Evolutionary conservation across 441 rosid genomes (phyloP).

Genomic region (Corymbia calophylla): DNA sequence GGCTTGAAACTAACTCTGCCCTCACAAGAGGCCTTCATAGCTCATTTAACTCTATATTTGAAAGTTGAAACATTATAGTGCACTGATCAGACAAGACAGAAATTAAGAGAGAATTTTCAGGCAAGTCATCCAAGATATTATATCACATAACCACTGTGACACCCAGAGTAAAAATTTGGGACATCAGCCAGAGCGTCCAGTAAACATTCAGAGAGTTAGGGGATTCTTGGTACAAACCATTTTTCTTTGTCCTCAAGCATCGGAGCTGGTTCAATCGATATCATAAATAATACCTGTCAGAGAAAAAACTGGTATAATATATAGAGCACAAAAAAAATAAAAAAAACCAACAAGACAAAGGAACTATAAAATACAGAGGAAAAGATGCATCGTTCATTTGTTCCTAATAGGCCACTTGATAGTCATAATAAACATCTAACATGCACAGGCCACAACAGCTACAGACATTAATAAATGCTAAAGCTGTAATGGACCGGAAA

Average conservation of each 20-base stretch:
- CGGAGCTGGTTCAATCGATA: constrained; percentile 98
- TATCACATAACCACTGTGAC: background rate
- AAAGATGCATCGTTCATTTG: background rate
- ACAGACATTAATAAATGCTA: background rate
- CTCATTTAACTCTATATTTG: background rate
- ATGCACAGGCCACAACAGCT: background rate
- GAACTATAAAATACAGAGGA: background rate
- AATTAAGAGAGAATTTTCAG: background rate
- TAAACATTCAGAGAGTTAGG: background rate
- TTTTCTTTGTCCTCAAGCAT: constrained; percentile 99
- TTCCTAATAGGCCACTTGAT: background rate
- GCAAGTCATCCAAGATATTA: background rate
- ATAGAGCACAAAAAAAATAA: background rate
- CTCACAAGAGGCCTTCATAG: background rate
- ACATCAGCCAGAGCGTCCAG: background rate
- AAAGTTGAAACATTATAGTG: background rate
- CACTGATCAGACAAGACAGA: background rate
- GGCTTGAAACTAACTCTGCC: background rate
- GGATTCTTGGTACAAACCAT: constrained; percentile 47
- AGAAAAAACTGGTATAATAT: background rate
- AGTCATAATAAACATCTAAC: background rate
- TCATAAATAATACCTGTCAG: constrained; percentile 94
- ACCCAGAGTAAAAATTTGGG: background rate
- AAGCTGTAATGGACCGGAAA: background rate
- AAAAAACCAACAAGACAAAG: background rate